These are phyloP conservation scores for Colletotrichum sp. DNA, from an alignment of 2,329 filamentous ascomycete genomes.

Conservation along the genomic window DNA sequence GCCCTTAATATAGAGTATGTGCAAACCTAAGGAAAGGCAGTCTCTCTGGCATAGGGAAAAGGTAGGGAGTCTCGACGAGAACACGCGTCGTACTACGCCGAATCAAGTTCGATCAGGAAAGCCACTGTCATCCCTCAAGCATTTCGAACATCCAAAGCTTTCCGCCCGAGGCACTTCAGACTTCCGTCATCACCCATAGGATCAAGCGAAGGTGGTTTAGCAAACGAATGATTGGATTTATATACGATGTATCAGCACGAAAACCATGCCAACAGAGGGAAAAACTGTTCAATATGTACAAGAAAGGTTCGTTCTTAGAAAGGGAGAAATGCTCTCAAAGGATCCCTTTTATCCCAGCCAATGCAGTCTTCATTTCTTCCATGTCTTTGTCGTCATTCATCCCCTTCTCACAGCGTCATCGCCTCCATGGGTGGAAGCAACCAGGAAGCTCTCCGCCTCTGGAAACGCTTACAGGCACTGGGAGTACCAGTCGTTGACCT, in stretches of 20 bases:
- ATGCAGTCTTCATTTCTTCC: slow-evolving; percentile 3
- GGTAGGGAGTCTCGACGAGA: not conserved
- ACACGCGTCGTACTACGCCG: not conserved
- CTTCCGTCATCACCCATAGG: not conserved
- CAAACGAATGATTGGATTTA: slow-evolving; percentile 17
- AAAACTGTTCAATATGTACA: slow-evolving; percentile 7
- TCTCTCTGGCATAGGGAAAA: not conserved
- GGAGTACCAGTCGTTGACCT: slow-evolving; percentile 44
- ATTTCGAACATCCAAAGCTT: fast-evolving
- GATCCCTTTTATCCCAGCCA: not conserved
- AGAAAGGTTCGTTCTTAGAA: not conserved
- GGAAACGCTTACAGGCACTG: slow-evolving; percentile 41
- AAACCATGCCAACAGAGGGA: not conserved
- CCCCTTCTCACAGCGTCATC: not conserved
- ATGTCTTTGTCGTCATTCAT: not conserved
- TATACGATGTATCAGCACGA: slow-evolving; percentile 7
- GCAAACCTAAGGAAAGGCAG: not conserved
- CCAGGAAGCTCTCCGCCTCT: not conserved
- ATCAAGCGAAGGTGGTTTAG: not conserved
- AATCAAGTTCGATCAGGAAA: not conserved
- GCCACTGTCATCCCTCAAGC: fast-evolving
- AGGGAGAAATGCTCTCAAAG: not conserved
- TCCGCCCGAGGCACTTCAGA: too few relatives aligned
- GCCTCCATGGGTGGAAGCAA: not conserved
- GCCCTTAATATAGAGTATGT: not conserved